These are phyloP conservation scores for Polyrhizophydium stewartii DNA, from an alignment of 371 early-diverging fungal species.

Conservation along the genomic window DNA sequence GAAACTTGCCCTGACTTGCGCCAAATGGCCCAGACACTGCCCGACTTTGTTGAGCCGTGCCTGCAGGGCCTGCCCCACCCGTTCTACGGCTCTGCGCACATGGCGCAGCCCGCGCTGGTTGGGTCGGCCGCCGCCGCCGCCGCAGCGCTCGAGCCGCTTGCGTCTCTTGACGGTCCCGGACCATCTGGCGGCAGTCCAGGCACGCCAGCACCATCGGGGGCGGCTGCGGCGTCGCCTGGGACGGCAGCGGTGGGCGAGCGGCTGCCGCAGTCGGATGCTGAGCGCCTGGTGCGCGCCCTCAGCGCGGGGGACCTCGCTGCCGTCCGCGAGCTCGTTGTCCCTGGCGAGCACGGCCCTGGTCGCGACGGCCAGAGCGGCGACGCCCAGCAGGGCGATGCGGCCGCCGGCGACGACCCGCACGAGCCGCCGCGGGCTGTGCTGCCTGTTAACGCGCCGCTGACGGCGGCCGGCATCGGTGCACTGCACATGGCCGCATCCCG, in stretches of 20 bases:
- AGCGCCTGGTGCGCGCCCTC: neutral
- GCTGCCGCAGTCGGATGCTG: no score
- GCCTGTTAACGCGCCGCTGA: neutral
- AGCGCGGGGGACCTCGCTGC: neutral
- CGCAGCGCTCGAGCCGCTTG: no score
- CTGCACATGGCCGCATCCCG: constrained; percentile 69
- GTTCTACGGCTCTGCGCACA: neutral
- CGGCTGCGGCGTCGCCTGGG: no score
- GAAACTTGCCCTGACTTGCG: no score
- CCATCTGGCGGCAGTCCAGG: no score
- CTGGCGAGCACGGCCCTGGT: no score
- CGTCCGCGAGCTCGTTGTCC: no score
- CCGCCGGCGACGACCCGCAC: neutral
- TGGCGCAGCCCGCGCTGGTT: neutral
- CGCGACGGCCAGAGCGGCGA: no score
- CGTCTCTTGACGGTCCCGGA: no score
- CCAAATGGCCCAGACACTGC: constrained; percentile 1
- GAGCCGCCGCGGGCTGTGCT: neutral
- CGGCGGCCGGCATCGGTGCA: constrained; percentile 53
- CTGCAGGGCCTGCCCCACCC: neutral
- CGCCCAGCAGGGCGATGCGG: neutral
- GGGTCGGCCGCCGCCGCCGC: no score
- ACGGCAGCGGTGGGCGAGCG: no score
- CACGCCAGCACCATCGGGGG: no score
- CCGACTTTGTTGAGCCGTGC: constrained; percentile 1